These are phyloP conservation scores for Stylonectria norvegica DNA, from an alignment of 2,329 filamentous ascomycete genomes.

Conservation along the genomic window DNA sequence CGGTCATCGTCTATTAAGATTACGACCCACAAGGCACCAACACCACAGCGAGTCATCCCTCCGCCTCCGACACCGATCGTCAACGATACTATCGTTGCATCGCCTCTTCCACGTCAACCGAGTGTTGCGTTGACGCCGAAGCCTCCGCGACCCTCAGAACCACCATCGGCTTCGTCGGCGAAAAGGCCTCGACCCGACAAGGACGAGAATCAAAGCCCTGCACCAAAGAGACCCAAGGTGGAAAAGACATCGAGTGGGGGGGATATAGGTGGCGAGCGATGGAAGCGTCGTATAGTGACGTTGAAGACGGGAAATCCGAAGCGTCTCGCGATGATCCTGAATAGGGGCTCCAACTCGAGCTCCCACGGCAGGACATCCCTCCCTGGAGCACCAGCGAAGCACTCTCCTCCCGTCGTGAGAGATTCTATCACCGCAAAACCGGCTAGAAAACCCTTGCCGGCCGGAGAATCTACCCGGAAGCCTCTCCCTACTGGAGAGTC, in stretches of 20 bases:
- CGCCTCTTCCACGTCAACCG: slow-evolving; percentile 21
- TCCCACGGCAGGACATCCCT: slow-evolving; percentile 30
- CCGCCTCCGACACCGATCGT: slow-evolving; percentile 9
- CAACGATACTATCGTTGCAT: slow-evolving; percentile 29
- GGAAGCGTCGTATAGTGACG: slow-evolving; percentile 36
- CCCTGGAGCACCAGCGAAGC: slow-evolving; percentile 30
- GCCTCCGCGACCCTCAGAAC: slow-evolving; percentile 16
- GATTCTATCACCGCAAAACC: slow-evolving; percentile 35
- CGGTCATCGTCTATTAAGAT: slow-evolving; percentile 40
- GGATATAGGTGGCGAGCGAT: slow-evolving; percentile 21
- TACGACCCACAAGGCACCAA: slow-evolving; percentile 31
- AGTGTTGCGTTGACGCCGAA: slow-evolving; percentile 22
- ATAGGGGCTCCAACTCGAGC: slow-evolving; percentile 20
- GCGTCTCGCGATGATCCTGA: slow-evolving; percentile 35
- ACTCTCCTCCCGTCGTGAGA: slow-evolving; percentile 22
- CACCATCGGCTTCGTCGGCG: slow-evolving; percentile 18
- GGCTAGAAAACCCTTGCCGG: slow-evolving; percentile 35
- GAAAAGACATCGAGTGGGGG: slow-evolving; percentile 27
- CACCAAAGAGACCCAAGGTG: slow-evolving; percentile 39
- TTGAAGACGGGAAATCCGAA: slow-evolving; percentile 34
- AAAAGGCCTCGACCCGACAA: slow-evolving; percentile 40
- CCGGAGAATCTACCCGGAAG: slow-evolving; percentile 24
- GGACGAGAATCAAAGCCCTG: slow-evolving; percentile 33
- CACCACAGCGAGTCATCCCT: slow-evolving; percentile 12
- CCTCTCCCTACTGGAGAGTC: no score